These are phyloP conservation scores for Linnemannia hyalina DNA, from an alignment of 192 early-diverging fungal species.

Conservation along the genomic window DNA sequence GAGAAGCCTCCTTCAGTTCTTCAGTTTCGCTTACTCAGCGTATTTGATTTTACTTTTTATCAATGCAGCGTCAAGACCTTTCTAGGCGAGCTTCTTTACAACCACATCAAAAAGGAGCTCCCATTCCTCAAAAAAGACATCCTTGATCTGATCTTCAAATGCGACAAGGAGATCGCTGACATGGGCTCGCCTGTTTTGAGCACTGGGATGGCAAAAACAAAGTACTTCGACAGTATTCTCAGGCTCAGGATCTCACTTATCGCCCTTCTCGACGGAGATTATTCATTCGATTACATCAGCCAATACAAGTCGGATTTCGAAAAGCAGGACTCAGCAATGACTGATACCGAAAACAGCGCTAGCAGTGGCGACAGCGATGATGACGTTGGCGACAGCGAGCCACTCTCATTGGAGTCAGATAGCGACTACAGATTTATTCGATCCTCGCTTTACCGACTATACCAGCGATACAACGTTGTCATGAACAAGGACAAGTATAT, in stretches of 20 bases:
- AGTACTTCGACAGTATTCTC: slow-evolving; percentile 31
- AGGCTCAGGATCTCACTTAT: slow-evolving; percentile 29
- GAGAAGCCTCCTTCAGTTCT: background rate
- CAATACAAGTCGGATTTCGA: slow-evolving; percentile 7
- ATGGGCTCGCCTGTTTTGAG: slow-evolving; percentile 21
- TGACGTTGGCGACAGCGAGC: background rate
- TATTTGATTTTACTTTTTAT: background rate
- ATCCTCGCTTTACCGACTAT: slow-evolving; percentile 30
- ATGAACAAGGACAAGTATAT: slow-evolving; percentile 42
- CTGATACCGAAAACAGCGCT: background rate
- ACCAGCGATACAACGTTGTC: slow-evolving; percentile 25
- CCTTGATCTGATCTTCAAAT: slow-evolving; percentile 4
- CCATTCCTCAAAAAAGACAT: slow-evolving; percentile 38
- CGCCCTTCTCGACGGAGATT: slow-evolving; percentile 34
- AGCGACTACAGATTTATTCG: slow-evolving; percentile 26
- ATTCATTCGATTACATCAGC: slow-evolving; percentile 33
- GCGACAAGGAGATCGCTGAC: slow-evolving; percentile 33
- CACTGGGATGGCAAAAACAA: slow-evolving; percentile 15
- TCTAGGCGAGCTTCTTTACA: slow-evolving; percentile 28
- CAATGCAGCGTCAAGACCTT: slow-evolving; percentile 18
- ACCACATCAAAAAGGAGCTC: slow-evolving; percentile 47
- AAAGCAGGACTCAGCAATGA: background rate
- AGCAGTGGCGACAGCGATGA: background rate
- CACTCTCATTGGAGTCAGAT: slow-evolving; percentile 1
- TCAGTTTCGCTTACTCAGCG: background rate